Evolutionary conservation across 2,329 filamentous ascomycete genomes (phyloP).

Genomic region (Botryotinia narcissicola): DNA sequence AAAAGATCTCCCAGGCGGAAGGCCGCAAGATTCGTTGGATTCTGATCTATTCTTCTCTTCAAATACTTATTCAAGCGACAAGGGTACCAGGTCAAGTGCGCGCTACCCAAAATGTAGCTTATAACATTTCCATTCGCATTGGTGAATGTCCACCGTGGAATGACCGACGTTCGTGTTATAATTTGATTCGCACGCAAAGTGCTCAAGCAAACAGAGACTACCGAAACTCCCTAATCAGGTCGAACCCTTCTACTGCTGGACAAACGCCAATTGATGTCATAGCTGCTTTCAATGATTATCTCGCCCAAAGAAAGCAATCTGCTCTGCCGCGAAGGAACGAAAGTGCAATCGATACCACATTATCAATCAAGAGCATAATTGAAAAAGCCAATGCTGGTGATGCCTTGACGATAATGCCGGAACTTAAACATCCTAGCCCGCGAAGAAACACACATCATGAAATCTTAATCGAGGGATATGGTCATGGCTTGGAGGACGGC

Average conservation of each 20-base stretch:
- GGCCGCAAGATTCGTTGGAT: conserved; percentile 78
- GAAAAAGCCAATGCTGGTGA: conserved; percentile 39
- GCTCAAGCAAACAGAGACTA: conserved; percentile 27
- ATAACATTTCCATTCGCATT: conserved; percentile 44
- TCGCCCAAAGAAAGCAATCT: conserved; percentile 40
- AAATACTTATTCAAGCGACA: conserved; percentile 66
- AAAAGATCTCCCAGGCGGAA: conserved; percentile 60
- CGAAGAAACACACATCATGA: conserved; percentile 45
- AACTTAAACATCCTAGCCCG: conserved; percentile 32
- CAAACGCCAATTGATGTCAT: conserved; percentile 41
- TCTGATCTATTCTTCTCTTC: conserved; percentile 68
- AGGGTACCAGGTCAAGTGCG: conserved; percentile 60
- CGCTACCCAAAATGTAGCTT: conserved; percentile 54
- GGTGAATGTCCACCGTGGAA: conserved; percentile 35
- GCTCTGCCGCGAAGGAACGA: conserved; percentile 11
- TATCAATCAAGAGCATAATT: conserved; percentile 31
- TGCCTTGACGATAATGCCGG: conserved; percentile 29
- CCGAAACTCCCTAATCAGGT: background rate
- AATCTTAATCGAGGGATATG: conserved; percentile 53
- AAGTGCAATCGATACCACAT: conserved; percentile 24
- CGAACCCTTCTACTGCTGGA: conserved; percentile 1
- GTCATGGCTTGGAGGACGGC: conserved; percentile 43
- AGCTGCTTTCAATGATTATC: conserved; percentile 54
- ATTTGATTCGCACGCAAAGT: conserved; percentile 26
- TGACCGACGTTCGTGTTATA: conserved; percentile 26